Percentiles rank a stretch among this genome's conserved stretches.
phyloP scores from a whole-genome alignment of 1,284 basidiomycete genomes.

The Mycena sp. region DNA sequence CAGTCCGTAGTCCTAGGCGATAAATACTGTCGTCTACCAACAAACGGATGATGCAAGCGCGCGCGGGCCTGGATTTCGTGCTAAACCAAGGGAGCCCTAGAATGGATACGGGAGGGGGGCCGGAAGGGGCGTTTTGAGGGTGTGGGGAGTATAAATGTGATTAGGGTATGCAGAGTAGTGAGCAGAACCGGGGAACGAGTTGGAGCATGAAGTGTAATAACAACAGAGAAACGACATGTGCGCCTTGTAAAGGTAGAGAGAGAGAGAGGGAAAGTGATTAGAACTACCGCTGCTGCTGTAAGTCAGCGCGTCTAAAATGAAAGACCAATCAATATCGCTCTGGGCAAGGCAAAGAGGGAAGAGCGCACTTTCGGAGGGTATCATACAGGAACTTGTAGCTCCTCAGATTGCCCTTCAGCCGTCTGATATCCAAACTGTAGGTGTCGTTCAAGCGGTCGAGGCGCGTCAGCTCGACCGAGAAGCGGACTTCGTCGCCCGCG shows the following conservation, averaged over 20 bases:
- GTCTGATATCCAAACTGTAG: conserved; percentile 88
- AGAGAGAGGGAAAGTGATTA: background rate
- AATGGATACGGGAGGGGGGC: background rate
- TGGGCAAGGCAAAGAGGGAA: background rate
- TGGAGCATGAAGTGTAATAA: background rate
- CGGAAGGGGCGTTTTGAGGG: background rate
- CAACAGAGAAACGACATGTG: background rate
- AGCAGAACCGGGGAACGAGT: background rate
- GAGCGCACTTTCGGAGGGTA: conserved; percentile 84
- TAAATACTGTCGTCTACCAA: conserved; percentile 23
- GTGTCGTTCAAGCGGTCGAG: conserved; percentile 89
- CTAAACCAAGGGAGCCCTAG: background rate
- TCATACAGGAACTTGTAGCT: conserved; percentile 83
- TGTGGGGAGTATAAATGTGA: conserved; percentile 3
- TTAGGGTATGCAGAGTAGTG: conserved; percentile 24
- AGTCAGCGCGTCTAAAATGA: background rate
- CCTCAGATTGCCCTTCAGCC: conserved; percentile 90
- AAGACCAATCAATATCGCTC: background rate
- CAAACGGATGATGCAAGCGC: conserved; percentile 17
- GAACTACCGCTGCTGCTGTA: conserved; percentile 22
- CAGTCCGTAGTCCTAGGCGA: conserved; percentile 27
- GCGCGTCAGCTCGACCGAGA: conserved; percentile 90
- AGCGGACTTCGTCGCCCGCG: conserved; percentile 92
- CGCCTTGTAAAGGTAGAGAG: background rate
- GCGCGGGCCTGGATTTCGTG: background rate